A percentile compares a stretch with the other conserved stretches of the same genome.
phyloP scores from a whole-genome alignment of 1,284 basidiomycete species.

The Tranzscheliella williamsii region DNA sequence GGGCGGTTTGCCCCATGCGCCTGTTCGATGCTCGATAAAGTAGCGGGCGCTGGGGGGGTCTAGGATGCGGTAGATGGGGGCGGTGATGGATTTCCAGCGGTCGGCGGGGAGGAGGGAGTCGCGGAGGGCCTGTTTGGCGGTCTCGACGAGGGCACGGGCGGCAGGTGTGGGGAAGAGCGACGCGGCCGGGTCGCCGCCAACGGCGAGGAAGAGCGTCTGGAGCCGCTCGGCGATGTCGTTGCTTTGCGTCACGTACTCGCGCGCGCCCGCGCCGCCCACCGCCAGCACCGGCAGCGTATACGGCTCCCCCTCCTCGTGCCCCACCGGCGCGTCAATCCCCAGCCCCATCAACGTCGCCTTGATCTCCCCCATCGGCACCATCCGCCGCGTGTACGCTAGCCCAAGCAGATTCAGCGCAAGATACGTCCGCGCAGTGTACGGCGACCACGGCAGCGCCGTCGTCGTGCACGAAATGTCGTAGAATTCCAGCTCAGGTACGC shows the following conservation, averaged over 20 bases:
- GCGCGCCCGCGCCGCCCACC: conserved; percentile 1
- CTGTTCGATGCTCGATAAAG: conserved; percentile 5
- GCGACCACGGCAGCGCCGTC: conserved; percentile 23
- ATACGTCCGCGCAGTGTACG: conserved; percentile 21
- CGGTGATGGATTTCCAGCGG: conserved; percentile 13
- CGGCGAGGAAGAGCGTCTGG: conserved; percentile 11
- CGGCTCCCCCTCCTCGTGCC: background rate
- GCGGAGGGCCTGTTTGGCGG: background rate
- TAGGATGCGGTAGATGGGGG: conserved; percentile 9
- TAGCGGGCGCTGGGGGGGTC: conserved; percentile 14
- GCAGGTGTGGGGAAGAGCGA: conserved; percentile 14
- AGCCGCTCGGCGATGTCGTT: conserved; percentile 9
- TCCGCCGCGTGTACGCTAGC: conserved; percentile 8
- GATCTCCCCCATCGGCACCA: conserved; percentile 12
- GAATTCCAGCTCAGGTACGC: conserved; percentile 10
- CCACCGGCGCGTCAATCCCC: background rate
- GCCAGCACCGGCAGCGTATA: conserved; percentile 18
- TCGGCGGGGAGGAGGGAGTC: background rate
- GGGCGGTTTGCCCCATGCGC: conserved; percentile 10
- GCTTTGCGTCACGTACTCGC: conserved; percentile 15
- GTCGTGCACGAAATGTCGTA: conserved; percentile 21
- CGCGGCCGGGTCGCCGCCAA: conserved; percentile 1
- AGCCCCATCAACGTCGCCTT: background rate
- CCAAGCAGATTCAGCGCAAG: conserved; percentile 19
- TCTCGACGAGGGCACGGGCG: background rate